Percentiles rank a stretch among this genome's conserved stretches.
phyloP scores from a whole-genome alignment of 257 asterid genomes.

The Eustoma russellianum region DNA sequence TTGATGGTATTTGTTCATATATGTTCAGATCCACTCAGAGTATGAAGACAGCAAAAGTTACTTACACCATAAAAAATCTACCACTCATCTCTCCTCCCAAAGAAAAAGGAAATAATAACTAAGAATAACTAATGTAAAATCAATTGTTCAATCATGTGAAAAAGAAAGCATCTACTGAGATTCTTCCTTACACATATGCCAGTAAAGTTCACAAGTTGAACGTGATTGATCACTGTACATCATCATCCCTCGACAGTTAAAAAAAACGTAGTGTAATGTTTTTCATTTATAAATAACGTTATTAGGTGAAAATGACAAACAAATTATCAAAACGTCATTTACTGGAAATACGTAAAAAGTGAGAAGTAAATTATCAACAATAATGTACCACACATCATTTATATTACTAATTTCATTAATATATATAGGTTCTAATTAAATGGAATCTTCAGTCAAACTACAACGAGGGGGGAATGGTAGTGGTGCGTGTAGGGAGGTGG shows the following conservation, averaged over 20 bases:
- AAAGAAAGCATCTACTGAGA: slow-evolving; percentile 34
- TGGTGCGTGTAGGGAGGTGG: too few species aligned
- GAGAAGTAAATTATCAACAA: too few species aligned
- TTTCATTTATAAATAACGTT: background rate
- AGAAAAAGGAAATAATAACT: background rate
- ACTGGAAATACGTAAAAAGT: too few species aligned
- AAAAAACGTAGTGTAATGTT: background rate
- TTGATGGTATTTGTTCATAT: too few species aligned
- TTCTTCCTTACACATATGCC: slow-evolving; percentile 19
- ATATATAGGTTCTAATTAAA: too few species aligned
- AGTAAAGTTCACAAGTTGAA: slow-evolving; percentile 23
- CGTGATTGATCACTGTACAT: slow-evolving; percentile 19
- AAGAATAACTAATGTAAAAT: slow-evolving; percentile 1
- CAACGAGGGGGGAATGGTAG: too few species aligned
- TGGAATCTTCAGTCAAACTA: too few species aligned
- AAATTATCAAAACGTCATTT: too few species aligned
- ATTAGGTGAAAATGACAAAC: too few species aligned
- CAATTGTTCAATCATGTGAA: background rate
- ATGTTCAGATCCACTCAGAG: background rate
- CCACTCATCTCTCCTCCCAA: background rate
- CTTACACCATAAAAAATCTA: background rate
- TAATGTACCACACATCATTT: too few species aligned
- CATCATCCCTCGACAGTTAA: background rate
- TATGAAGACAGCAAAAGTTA: background rate
- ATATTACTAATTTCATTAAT: too few species aligned